These are phyloP conservation scores for Ascochyta lentis DNA, from an alignment of 2,329 filamentous ascomycete genomes.

Conservation along the genomic window DNA sequence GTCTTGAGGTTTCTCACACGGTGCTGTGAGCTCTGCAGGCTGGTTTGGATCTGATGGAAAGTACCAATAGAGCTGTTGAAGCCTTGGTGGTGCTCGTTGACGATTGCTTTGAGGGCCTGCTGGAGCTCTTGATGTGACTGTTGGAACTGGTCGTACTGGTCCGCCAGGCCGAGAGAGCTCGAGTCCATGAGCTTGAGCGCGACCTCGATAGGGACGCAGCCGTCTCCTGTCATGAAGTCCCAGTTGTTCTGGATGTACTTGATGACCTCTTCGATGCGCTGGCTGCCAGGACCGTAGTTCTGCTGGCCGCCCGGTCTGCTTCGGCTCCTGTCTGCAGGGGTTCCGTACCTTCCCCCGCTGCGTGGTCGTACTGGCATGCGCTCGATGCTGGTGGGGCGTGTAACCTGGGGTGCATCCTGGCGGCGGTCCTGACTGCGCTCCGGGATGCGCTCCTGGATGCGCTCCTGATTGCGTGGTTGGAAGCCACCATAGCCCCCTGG, in stretches of 20 bases:
- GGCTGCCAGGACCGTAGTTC: slow-evolving; percentile 49
- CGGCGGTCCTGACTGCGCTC: slow-evolving; percentile 31
- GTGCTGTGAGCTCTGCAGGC: slow-evolving; percentile 86
- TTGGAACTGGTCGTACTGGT: slow-evolving; percentile 85
- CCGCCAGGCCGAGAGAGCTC: slow-evolving; percentile 89
- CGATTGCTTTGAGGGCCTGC: slow-evolving; percentile 88
- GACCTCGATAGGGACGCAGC: slow-evolving; percentile 91
- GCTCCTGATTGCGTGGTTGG: slow-evolving; percentile 35
- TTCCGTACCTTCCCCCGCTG: slow-evolving; percentile 37
- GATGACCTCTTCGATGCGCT: slow-evolving; percentile 66
- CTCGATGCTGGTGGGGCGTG: slow-evolving; percentile 51
- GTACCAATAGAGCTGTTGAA: slow-evolving; percentile 99
- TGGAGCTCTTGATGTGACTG: slow-evolving; percentile 88
- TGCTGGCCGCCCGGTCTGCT: slow-evolving; percentile 32
- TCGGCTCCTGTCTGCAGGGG: slow-evolving; percentile 35
- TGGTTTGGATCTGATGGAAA: slow-evolving; percentile 97
- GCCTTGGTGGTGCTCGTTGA: slow-evolving; percentile 98
- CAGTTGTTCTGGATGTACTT: slow-evolving; percentile 87
- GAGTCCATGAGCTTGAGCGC: slow-evolving; percentile 93
- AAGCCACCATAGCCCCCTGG: slow-evolving; percentile 36
- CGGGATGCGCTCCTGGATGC: slow-evolving; percentile 24
- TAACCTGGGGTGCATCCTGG: slow-evolving; percentile 39
- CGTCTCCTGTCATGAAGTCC: slow-evolving; percentile 86
- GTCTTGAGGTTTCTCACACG: slow-evolving; percentile 83
- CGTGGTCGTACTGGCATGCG: slow-evolving; percentile 50